Evolutionary conservation across 2,329 filamentous ascomycete genomes (phyloP).

Genomic region (Triangularia verruculosa): DNA sequence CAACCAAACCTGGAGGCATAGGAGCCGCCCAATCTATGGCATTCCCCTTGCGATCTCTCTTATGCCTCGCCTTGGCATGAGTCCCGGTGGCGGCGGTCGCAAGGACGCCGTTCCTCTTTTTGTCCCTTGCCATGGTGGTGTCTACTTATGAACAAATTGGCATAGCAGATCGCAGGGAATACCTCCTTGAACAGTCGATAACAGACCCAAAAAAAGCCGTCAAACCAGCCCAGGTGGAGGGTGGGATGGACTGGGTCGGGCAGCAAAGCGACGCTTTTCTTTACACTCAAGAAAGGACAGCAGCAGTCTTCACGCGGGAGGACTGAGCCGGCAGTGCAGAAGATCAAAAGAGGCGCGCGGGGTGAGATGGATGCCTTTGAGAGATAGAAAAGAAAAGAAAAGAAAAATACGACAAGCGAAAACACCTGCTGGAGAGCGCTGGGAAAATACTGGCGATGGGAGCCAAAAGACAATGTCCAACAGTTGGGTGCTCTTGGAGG

Average conservation of each 20-base stretch:
- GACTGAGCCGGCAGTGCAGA: background rate
- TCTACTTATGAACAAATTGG: constrained; percentile 27
- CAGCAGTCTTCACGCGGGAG: background rate
- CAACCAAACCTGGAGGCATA: constrained; percentile 30
- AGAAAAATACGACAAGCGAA: constrained; percentile 4
- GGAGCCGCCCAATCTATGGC: constrained; percentile 29
- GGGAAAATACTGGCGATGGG: background rate
- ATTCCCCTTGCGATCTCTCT: constrained; percentile 28
- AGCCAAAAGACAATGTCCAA: background rate
- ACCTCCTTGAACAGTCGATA: background rate
- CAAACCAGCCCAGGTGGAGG: background rate
- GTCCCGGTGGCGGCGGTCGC: constrained; percentile 26
- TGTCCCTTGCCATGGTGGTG: constrained; percentile 32
- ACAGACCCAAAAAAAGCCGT: background rate
- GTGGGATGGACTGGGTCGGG: background rate
- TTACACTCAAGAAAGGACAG: background rate
- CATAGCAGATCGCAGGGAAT: constrained; percentile 20
- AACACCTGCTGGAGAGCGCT: background rate
- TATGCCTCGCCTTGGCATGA: constrained; percentile 35
- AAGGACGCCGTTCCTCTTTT: constrained; percentile 29
- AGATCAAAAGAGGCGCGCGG: constrained; percentile 9
- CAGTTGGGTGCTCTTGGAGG: background rate
- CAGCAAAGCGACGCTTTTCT: background rate
- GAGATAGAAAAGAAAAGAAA: background rate
- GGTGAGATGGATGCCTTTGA: background rate